Conservation (phyloP, 2,329 filamentous ascomycete species). For the Cladosporium sphaerospermum region DNA sequence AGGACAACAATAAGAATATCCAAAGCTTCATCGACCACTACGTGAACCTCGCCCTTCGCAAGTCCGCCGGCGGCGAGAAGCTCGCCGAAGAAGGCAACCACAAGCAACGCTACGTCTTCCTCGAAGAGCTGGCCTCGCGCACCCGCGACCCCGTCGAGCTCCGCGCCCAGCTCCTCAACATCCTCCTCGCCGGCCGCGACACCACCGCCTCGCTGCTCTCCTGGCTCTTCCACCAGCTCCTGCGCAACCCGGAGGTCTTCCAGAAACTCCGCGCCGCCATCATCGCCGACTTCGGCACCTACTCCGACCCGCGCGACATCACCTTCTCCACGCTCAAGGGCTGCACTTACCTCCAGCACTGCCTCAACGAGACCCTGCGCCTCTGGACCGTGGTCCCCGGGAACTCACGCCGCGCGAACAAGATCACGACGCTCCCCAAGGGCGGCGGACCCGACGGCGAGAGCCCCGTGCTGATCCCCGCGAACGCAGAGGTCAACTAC, state of each 20-base stretch:
- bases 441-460: conserved; percentile 50
- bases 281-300: conserved; percentile 40
- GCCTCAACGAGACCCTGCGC: conserved; percentile 54
- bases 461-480: conserved; percentile 46
- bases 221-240: conserved; percentile 50
- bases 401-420: conserved; percentile 65
- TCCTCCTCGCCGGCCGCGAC: conserved; percentile 65
- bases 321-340: conserved; percentile 57
- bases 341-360: conserved; percentile 56
- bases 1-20: conserved; percentile 36
- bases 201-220: conserved; percentile 49
- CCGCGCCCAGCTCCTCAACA: conserved; percentile 42
- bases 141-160: conserved; percentile 40
- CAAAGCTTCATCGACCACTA: conserved; percentile 42
- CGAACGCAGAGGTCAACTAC: conserved; percentile 26
- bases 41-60: conserved; percentile 39
- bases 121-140: conserved; percentile 41
- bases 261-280: conserved; percentile 45
- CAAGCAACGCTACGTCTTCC: conserved; percentile 40
- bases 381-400: conserved; percentile 75
- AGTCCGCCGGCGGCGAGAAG: conserved; percentile 17
- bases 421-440: conserved; percentile 66
- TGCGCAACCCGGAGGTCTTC: conserved; percentile 46
- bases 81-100: conserved; percentile 22
- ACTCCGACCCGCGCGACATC: conserved; percentile 38